Evolutionary conservation across 2,329 filamentous ascomycete genomes (phyloP).

Genomic region (Verticillium tricorpus): DNA sequence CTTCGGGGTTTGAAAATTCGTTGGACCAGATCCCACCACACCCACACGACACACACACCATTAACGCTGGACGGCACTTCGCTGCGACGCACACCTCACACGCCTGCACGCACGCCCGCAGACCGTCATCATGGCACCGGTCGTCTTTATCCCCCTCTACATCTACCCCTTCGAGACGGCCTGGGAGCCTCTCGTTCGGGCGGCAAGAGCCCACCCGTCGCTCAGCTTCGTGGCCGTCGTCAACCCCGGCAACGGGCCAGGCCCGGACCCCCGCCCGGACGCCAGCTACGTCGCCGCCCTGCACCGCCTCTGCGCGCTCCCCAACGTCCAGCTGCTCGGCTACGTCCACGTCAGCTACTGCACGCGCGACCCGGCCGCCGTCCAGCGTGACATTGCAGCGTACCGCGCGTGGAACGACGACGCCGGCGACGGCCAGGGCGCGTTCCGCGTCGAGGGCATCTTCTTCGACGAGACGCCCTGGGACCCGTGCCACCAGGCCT

Average conservation of each 20-base stretch:
- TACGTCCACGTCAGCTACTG: slow-evolving; percentile 27
- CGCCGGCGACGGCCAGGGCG: slow-evolving; percentile 6
- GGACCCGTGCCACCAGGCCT: slow-evolving; percentile 12
- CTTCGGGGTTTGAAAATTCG: no score
- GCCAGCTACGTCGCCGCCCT: slow-evolving; percentile 21
- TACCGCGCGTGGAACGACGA: slow-evolving; percentile 37
- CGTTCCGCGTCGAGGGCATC: slow-evolving; percentile 38
- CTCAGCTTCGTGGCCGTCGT: slow-evolving; percentile 24
- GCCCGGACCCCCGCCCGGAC: slow-evolving; percentile 18
- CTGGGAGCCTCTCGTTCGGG: slow-evolving; percentile 23
- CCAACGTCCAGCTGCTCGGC: slow-evolving; percentile 23
- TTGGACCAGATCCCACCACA: no score
- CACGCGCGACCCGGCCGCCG: slow-evolving; percentile 11
- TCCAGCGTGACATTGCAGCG: slow-evolving; percentile 33
- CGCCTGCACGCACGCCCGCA: not conserved
- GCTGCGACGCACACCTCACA: not conserved
- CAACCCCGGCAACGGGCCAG: slow-evolving; percentile 26
- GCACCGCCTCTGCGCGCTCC: slow-evolving; percentile 12
- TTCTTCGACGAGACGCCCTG: slow-evolving; percentile 44
- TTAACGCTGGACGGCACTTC: no score
- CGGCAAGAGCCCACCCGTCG: slow-evolving; percentile 15
- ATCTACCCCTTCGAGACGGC: slow-evolving; percentile 23
- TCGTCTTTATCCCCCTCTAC: slow-evolving; percentile 26
- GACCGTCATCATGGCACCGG: slow-evolving; percentile 8
- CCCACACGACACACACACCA: not conserved